A percentile compares a stretch with the other conserved stretches of the same genome.
These are phyloP conservation scores for Corinectria fuckeliana DNA, from an alignment of 2,329 filamentous ascomycete species.

Conservation along the genomic window DNA sequence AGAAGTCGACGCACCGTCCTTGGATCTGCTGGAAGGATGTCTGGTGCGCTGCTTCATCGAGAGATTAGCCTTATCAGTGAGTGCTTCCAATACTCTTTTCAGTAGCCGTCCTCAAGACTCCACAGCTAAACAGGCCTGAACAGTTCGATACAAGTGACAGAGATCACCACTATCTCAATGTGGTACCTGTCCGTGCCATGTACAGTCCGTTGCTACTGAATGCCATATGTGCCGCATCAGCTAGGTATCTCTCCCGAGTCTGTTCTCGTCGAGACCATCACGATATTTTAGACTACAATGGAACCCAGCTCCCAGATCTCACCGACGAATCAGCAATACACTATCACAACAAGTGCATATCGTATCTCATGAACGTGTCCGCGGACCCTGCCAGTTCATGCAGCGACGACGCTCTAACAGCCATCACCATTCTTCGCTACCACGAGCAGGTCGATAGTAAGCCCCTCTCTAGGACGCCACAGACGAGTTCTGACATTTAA, in stretches of 20 bases:
- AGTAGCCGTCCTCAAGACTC: background rate
- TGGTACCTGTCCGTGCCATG: slow-evolving; percentile 22
- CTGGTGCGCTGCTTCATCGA: slow-evolving; percentile 22
- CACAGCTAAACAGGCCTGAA: background rate
- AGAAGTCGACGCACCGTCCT: background rate
- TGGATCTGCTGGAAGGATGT: slow-evolving; percentile 16
- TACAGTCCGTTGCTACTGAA: slow-evolving; percentile 22
- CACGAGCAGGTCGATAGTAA: slow-evolving; percentile 26
- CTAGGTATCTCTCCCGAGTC: slow-evolving; percentile 18
- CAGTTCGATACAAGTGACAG: slow-evolving; percentile 25
- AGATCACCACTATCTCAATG: slow-evolving; percentile 25
- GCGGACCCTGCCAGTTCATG: slow-evolving; percentile 15
- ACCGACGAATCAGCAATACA: slow-evolving; percentile 21
- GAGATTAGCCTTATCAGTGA: slow-evolving; percentile 11
- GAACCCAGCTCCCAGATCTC: slow-evolving; percentile 12
- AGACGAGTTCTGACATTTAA: background rate
- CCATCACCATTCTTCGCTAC: slow-evolving; percentile 23
- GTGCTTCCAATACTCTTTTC: background rate
- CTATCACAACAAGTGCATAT: slow-evolving; percentile 29
- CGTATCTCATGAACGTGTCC: slow-evolving; percentile 24
- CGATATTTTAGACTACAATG: slow-evolving; percentile 14
- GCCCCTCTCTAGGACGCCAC: background rate
- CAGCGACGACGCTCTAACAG: slow-evolving; percentile 26
- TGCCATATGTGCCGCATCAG: slow-evolving; percentile 23
- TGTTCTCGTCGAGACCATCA: slow-evolving; percentile 11